These are phyloP conservation scores for Biancaea sappan DNA, from an alignment of 306 rosid species.

Conservation along the genomic window DNA sequence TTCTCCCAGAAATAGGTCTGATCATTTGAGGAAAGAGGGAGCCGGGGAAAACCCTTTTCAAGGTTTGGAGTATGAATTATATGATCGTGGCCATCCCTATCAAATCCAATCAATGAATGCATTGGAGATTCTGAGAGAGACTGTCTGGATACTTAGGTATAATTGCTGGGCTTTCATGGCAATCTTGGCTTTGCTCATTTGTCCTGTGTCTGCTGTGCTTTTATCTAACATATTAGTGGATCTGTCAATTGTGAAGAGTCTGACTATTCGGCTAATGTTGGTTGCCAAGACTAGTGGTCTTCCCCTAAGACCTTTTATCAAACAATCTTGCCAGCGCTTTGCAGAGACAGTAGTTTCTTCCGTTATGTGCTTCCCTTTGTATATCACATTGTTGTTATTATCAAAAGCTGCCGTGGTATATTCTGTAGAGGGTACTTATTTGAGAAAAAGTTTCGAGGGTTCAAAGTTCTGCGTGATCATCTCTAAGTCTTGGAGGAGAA, in stretches of 20 bases:
- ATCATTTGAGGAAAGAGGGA: conserved; percentile 59
- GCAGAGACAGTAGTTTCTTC: conserved; percentile 71
- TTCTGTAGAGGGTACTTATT: conserved; percentile 87
- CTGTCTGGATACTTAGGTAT: conserved; percentile 79
- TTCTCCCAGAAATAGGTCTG: conserved; percentile 63
- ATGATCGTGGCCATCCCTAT: conserved; percentile 35
- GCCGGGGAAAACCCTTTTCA: conserved; percentile 47
- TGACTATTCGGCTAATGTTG: conserved; percentile 68
- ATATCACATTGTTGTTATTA: conserved; percentile 59
- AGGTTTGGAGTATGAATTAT: conserved; percentile 43
- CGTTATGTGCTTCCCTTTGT: conserved; percentile 68
- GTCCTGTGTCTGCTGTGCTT: conserved; percentile 79
- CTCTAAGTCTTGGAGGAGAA: conserved; percentile 75
- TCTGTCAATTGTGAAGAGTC: conserved; percentile 60
- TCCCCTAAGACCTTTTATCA: conserved; percentile 74
- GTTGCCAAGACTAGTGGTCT: conserved; percentile 86
- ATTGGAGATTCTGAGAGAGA: conserved; percentile 83
- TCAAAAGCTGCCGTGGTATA: conserved; percentile 85
- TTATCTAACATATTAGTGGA: conserved; percentile 75
- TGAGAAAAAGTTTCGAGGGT: conserved; percentile 60
- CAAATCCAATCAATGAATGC: conserved; percentile 79
- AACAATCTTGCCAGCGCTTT: conserved; percentile 77
- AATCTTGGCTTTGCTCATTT: conserved; percentile 65
- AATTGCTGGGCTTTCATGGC: conserved; percentile 75
- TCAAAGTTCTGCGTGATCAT: conserved; percentile 59